Base-by-base conservation (phyloP, 2,329 filamentous ascomycete species). In the Byssochlamys sp. region DNA sequence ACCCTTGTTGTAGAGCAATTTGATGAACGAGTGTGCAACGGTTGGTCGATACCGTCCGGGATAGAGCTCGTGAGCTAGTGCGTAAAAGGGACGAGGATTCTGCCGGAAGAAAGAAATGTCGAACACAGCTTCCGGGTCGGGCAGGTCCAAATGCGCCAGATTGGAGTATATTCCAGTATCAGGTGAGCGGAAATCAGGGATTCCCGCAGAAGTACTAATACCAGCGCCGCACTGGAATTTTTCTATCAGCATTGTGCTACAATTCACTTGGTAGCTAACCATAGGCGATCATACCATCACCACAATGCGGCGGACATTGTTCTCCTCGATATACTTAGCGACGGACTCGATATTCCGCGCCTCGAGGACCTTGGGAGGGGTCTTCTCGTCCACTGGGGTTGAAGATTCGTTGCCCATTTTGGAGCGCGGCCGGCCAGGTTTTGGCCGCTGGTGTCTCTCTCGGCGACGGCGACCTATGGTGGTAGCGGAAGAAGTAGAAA, bases 131-230 rank as follows among this genome's bases (percentile, higher is more conserved):
- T 97, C 91, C 25, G 92, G 87, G 66, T 92, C 87, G 0, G 91
- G 91, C 0, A 99, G 81, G 59, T 95, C 85, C 31, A 97, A 82
- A 55, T 88, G 84, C 25, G 88, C 88, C 29, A 99, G 85, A 68
- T 97, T 97, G 66, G 90, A 87, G 73, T 99, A 99, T 10, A 99
- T 82, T 2, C 94, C 94, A 0, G 92, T 97, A 58, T 90, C 88
- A 61, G 92, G 91, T 1, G 91, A 95, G 62, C 94, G 83, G 72
- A 97, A 99, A 75, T 99, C 94, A 61, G 94, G 94, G 61, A 99
- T 92, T 75, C 78, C 60, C 27, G 60, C 60, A 39, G 60, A 61
- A 10, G 60, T 61, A 51, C 71, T 77, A 64, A 96, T 95, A 53
- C 92, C 92, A 11, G 92, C 91, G 58, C 92, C 92, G 2, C 89